These are phyloP conservation scores for Anethum foeniculum DNA, from an alignment of 140 eudicot genomes.

Conservation along the genomic window DNA sequence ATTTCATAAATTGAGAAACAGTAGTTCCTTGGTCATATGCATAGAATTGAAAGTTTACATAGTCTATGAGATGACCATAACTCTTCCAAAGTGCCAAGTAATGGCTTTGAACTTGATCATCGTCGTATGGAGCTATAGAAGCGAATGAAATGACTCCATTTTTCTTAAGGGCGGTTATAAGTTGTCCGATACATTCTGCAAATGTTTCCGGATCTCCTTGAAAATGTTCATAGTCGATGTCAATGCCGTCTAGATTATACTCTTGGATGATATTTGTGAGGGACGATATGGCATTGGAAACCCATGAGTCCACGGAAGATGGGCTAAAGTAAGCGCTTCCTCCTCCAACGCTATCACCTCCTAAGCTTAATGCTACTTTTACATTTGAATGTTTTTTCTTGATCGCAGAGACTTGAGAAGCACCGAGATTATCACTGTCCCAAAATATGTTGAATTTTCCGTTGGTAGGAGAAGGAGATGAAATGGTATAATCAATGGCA, in stretches of 20 bases:
- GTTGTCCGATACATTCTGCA: constrained; percentile 17
- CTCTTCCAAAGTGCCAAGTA: constrained; percentile 20
- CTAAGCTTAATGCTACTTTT: constrained; percentile 18
- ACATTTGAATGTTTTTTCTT: constrained; percentile 17
- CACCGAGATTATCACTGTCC: constrained; percentile 15
- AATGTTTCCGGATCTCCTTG: constrained; percentile 16
- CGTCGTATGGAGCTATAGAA: constrained; percentile 23
- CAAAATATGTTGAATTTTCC: constrained; percentile 22
- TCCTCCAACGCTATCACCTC: constrained; percentile 20
- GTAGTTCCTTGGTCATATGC: constrained; percentile 19
- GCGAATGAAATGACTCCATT: constrained; percentile 10
- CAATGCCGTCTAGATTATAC: constrained; percentile 20
- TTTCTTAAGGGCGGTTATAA: constrained; percentile 16
- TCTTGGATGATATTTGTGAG: constrained; percentile 14
- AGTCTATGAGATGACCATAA: constrained; percentile 18
- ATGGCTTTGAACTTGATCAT: constrained; percentile 14
- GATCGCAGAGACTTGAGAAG: constrained; percentile 12
- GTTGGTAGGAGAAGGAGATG: constrained; percentile 20
- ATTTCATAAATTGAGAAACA: constrained; percentile 26
- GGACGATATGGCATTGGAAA: constrained; percentile 15
- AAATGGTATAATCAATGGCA: constrained; percentile 21
- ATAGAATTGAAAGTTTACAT: constrained; percentile 20
- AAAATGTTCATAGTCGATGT: constrained; percentile 24
- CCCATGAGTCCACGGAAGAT: constrained; percentile 19
- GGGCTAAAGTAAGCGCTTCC: constrained; percentile 17